Conservation (phyloP, 176 grass and related monocot genomes). For the Avena atlantica region DNA sequence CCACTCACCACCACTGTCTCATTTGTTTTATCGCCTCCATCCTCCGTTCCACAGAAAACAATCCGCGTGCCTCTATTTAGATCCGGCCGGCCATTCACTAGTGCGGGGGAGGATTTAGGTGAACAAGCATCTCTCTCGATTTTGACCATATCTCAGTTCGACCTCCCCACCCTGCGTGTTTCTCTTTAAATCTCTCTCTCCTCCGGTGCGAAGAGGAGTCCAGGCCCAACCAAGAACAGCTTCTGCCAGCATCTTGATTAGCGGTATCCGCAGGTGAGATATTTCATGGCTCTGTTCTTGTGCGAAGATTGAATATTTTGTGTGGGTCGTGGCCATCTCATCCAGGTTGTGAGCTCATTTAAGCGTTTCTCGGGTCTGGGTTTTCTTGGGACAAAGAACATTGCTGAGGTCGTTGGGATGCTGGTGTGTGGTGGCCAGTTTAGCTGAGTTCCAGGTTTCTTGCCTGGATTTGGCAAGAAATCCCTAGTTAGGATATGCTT, state of each 20-base stretch:
- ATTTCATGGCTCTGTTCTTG: not conserved
- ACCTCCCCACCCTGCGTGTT: not conserved
- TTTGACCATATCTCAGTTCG: conserved; percentile 40
- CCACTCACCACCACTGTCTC: conserved; percentile 30
- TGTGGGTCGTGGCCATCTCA: not conserved
- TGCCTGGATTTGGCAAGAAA: conserved; percentile 24
- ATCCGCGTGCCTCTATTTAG: conserved; percentile 29
- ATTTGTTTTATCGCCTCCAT: conserved; percentile 36
- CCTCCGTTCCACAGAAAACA: conserved; percentile 3
- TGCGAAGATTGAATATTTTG: not conserved
- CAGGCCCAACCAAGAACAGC: conserved; percentile 27
- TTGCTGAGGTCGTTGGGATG: conserved; percentile 8
- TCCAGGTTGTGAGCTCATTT: conserved; percentile 26
- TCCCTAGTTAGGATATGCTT: not conserved
- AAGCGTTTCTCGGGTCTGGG: not conserved
- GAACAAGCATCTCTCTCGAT: conserved; percentile 54
- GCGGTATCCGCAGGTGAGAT: conserved; percentile 45
- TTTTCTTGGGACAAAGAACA: conserved; percentile 22
- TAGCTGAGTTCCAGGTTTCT: conserved; percentile 34
- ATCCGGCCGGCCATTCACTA: conserved; percentile 36
- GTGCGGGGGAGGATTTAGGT: conserved; percentile 52
- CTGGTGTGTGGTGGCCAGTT: not conserved
- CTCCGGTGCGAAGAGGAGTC: conserved; percentile 20
- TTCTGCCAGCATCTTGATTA: not conserved
- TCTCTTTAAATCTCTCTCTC: conserved; percentile 43